Evolutionary conservation across 164 flowering plant genomes (phyloP), one percentile per base, ranked within the genome.

Genomic region (Berberis vulgaris): DNA sequence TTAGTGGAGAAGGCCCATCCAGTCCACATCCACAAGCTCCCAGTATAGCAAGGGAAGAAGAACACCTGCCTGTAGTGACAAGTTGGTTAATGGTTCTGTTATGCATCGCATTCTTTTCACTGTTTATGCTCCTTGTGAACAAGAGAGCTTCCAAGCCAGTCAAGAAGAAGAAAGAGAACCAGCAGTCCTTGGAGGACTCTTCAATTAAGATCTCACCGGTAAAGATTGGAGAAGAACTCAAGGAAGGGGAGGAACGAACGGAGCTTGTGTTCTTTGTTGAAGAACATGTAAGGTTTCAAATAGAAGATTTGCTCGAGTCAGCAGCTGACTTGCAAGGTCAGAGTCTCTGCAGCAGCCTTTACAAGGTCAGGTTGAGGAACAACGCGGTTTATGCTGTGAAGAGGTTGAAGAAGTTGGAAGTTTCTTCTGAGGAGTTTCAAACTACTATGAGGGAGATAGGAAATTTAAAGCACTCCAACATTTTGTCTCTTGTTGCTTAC

Each of bases 211-310:
- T 64, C 56, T 64, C 59, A 3, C 49, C 59, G 44, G 7, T 13
- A 0, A 68, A 58, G 43, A 45, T 1, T 55, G 49, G 10, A 66
- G 66, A 70, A 26, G 81, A 64, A 59, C 63, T 40, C n/a, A 65
- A 71, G 57, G 57, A 43, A 1, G 71, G 70, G n/a, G 70, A 65
- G 41, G 64, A 41, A 39, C 58, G 13, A 4, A 45, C 76, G 6
- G 82, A 82, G 62, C 83, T 83, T 39, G 74, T 75, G 8, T 82
- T 83, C 74, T 83, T 79, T 62, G 75, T 76, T 44, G 79, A 77
- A 46, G 81, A 83, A 44, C 45, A 65, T 2, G 78, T 74, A 45
- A 68, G 70, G 63, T 81, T 86, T 60, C 75, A 63, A 40, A 11
- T 83, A 56, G 79, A 81, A 2, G 86, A 83, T 58, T 81, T 86